phyloP scores from a whole-genome alignment of 1,284 basidiomycete species.

The Coniferiporia sulphurascens region DNA sequence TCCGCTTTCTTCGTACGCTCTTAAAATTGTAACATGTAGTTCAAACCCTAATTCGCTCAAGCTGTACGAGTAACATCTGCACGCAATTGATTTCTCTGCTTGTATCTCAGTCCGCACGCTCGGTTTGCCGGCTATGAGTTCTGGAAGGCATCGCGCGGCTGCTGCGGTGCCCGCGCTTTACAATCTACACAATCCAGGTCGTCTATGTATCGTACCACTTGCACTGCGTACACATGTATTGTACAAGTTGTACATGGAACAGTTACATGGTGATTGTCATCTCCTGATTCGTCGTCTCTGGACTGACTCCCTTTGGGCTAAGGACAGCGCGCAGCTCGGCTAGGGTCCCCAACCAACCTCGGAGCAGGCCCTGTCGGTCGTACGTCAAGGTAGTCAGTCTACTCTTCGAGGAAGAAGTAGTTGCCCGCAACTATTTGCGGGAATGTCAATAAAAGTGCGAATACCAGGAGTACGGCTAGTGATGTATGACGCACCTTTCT shows the following conservation, averaged over 20 bases:
- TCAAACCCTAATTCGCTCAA: background rate
- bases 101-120: background rate
- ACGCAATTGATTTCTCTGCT: background rate
- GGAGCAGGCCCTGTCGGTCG: background rate
- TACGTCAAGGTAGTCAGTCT: background rate
- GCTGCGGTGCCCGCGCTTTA: background rate
- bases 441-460: conserved; percentile 7
- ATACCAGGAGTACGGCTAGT: conserved; percentile 4
- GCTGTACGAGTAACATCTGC: background rate
- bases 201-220: background rate
- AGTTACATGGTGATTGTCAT: background rate
- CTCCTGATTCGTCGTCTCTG: background rate
- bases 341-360: background rate
- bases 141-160: background rate
- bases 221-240: background rate
- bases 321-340: background rate
- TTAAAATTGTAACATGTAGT: background rate
- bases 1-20: background rate
- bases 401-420: conserved; percentile 84
- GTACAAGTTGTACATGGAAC: background rate
- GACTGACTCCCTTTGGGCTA: background rate
- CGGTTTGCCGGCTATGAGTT: background rate
- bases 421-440: conserved; percentile 59
- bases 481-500: conserved; percentile 62
- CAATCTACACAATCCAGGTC: background rate